Conservation (phyloP, 345 rosid genomes). For the Eucalyptus pumila region DNA sequence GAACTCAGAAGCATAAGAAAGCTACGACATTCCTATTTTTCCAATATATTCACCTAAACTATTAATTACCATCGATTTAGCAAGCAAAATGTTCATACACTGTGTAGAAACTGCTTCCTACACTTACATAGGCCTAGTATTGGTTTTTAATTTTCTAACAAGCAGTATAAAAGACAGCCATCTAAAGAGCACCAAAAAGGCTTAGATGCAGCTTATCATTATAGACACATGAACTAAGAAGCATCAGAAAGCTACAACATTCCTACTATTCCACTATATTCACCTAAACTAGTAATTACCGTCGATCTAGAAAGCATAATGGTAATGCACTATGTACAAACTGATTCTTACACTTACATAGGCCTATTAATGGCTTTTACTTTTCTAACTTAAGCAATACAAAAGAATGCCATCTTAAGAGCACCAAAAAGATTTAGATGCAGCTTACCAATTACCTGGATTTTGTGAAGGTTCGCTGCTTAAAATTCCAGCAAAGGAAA, state of each 20-base stretch:
- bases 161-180: neutral
- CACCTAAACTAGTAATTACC: neutral
- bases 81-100: neutral
- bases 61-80: neutral
- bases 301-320: neutral
- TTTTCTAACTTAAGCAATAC: neutral
- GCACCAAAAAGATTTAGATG: neutral
- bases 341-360: neutral
- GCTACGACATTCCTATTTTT: neutral
- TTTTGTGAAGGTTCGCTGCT: neutral
- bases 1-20: neutral
- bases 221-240: neutral
- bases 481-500: neutral
- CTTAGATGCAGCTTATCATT: neutral
- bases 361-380: neutral
- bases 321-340: neutral
- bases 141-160: neutral
- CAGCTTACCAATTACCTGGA: neutral
- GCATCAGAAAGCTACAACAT: neutral
- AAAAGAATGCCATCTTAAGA: neutral
- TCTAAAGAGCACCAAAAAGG: neutral
- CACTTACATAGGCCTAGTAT: neutral
- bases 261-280: neutral
- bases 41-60: neutral
- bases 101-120: neutral